Percentiles rank a stretch among this genome's conserved stretches.
phyloP scores from a whole-genome alignment of 2,329 filamentous ascomycete genomes.

The Aspergillus fijiensis region DNA sequence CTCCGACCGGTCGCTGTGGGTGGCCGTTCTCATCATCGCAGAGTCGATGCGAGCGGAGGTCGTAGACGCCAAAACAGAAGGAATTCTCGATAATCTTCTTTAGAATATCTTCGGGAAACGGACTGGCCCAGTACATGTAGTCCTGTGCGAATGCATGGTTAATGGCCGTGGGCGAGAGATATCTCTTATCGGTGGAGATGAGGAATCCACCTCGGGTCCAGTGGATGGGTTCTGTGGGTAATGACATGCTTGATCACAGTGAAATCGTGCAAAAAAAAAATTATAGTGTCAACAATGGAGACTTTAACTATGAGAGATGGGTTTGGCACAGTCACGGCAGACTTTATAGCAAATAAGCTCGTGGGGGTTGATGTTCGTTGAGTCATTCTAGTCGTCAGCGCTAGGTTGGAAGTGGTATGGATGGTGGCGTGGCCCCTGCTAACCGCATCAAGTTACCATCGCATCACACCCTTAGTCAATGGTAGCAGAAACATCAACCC shows the following conservation, averaged over 20 bases:
- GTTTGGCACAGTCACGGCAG: no score
- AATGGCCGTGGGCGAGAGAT: conserved; percentile 56
- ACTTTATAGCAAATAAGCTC: no score
- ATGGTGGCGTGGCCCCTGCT: neutral
- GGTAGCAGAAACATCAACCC: no score
- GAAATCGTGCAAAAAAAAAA: no score
- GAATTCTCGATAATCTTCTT: conserved; percentile 58
- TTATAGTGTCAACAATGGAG: no score
- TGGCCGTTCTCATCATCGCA: neutral
- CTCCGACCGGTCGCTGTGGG: conserved; percentile 6
- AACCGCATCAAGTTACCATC: no score
- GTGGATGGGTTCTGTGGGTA: neutral
- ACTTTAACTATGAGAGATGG: no score
- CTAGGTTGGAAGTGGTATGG: neutral
- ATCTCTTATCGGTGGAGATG: conserved; percentile 56
- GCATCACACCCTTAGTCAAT: no score
- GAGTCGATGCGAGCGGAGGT: neutral
- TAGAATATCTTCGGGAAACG: conserved; percentile 51
- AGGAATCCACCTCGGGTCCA: neutral
- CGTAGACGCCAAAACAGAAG: conserved; percentile 61
- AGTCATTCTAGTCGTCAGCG: neutral
- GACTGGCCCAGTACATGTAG: conserved; percentile 61
- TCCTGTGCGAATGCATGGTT: conserved; percentile 58
- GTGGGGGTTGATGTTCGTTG: neutral
- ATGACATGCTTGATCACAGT: neutral